phyloP scores from a whole-genome alignment of 2,329 filamentous ascomycete species.

The Aspergillus phoenicis region DNA sequence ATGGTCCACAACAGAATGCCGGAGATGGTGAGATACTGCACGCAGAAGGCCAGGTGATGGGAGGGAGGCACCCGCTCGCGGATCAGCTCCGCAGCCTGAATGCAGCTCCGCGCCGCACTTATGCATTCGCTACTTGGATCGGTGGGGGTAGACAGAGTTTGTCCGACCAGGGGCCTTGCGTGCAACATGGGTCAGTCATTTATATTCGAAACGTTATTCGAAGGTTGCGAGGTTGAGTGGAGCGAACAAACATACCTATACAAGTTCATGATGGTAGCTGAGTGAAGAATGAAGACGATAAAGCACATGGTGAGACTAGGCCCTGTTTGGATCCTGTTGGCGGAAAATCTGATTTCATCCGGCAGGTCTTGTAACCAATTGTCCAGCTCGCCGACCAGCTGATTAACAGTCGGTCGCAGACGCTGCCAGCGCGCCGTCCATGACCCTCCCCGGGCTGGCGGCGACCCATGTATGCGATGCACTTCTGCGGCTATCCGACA shows the following conservation, averaged over 20 bases:
- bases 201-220: too few species aligned
- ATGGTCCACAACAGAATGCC: slow-evolving; percentile 2
- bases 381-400: background rate
- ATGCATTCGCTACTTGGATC: slow-evolving; percentile 2
- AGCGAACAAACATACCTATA: background rate
- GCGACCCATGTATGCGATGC: background rate
- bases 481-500: background rate
- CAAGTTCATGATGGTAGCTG: background rate
- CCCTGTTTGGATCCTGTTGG: background rate
- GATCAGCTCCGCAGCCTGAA: slow-evolving; percentile 5
- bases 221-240: too few species aligned
- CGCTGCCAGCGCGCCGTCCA: background rate
- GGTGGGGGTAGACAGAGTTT: too few species aligned
- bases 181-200: too few species aligned
- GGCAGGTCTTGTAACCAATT: background rate
- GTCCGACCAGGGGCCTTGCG: too few species aligned
- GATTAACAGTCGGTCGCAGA: background rate
- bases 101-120: slow-evolving; percentile 3
- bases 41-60: slow-evolving; percentile 6
- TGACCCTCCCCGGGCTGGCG: background rate
- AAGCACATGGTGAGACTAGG: slow-evolving; percentile 3
- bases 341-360: background rate
- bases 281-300: slow-evolving; percentile 1
- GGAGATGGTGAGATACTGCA: slow-evolving; percentile 5
- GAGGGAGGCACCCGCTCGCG: slow-evolving; percentile 2